Evolutionary conservation across 495 filamentous ascomycete genomes (phyloP), one percentile per base, ranked within the genome.

Genomic region (Penicillium herquei): DNA sequence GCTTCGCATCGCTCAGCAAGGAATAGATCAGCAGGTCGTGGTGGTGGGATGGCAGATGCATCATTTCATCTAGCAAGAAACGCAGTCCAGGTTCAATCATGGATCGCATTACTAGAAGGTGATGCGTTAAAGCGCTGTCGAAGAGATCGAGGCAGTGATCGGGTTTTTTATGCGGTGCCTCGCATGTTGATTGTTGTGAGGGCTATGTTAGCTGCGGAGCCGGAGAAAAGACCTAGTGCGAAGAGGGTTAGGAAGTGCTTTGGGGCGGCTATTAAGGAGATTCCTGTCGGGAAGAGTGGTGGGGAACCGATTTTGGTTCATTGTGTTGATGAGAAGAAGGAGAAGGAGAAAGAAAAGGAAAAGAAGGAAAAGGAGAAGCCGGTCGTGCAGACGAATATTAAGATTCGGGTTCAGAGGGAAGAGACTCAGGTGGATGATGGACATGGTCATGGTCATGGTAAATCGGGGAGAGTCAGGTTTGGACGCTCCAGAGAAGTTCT

Each of bases 21-120:
- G 50, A 89, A 92, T 68, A 81, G 81, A 35, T 80, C 81, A 14
- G 74, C 79, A 7, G 87, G 88, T 11, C 79, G 88, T 12, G 81
- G 81, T 17, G 87, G 87, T 53, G 86, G 86, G 3, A 82, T 87
- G 30, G 82, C 87, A 9, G 89, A 96, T 62, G 82, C 87, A 1
- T 91, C 87, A 0, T 98, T 92, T 70, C 92, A 96, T 66, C 66
- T 78, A 0, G 52, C 68, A 18, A 84, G 84, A 26, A 94, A 96
- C 61, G 73, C 88, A 0, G 81, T 79, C 12, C 89, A 92, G 64
- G 82, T 96, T 1, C 83, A 86, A 43, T 82, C 78, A 13, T 96
- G 93, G 92, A 88, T 93, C 67, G 77, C 78, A 0, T 69, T 77
- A 9, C 71, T 96, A 0, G 81, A 84, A 41, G 83, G 84, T 46